Evolutionary conservation across 768 basidiomycete species (phyloP), one percentile per base, ranked within the genome.

Genomic region (Lactarius sp.): DNA sequence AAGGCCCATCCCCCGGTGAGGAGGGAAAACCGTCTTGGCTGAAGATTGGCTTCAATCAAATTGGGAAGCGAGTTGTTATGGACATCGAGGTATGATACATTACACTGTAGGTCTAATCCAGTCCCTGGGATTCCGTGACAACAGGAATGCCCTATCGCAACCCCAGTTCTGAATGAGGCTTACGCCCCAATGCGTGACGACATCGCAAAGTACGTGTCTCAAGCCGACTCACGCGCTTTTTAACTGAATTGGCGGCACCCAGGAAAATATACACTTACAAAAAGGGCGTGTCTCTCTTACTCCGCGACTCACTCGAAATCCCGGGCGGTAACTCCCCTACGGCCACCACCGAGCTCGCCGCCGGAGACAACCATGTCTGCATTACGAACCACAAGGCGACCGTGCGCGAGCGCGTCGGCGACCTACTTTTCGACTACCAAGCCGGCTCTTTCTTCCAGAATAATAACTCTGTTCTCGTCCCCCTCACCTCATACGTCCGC

Each of bases 401-500:
- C 10, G 85, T 96, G 1, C 88, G 93, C 59, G 95, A 97, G 74
- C 81, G 82, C 52, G 91, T 98, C 31, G 94, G 92, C 9, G 76
- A 83, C 65, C 84, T 79, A 72, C 74, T 88, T 51, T 97, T 98
- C 76, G 87, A 94, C 71, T 95, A 92, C 75, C 83, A 80, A 22
- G 91, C 87, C 6, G 86, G 89, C 52, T 89, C 92, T 4, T 99
- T 98, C 80, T 98, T 98, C 83, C 96, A 99, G 72, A 98, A 98
- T 79, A 99, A 99, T 82, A 95, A 96, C 72, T 85, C 91, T 7
- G 90, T 96, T 44, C 83, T 98, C 34, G 80, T 85, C 6, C 86
- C 92, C 0, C 81, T 99, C 56, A 90, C 90, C n/a, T 72, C 83
- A 64, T 92, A 95, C 75, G 93, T 96, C 59, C 81, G 81, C 50